Conservation (phyloP, 805 yeast species). For the Brettanomyces nanus region DNA sequence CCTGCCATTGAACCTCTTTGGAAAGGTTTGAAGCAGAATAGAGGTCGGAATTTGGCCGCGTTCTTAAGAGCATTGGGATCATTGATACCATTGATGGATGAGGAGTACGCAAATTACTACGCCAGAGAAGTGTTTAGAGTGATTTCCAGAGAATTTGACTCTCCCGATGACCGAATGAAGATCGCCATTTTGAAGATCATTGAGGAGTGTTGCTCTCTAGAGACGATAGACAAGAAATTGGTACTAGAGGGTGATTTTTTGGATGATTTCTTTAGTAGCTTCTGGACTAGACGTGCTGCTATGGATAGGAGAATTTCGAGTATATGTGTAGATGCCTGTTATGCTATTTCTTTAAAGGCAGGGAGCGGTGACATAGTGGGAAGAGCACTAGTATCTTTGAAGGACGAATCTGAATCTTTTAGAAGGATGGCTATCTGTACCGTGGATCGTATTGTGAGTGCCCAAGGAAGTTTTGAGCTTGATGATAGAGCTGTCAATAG, state of each 20-base stretch:
- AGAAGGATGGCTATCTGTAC: conserved; percentile 75
- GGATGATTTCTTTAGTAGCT: conserved; percentile 55
- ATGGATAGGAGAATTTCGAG: conserved; percentile 49
- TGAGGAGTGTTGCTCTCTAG: conserved; percentile 55
- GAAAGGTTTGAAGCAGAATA: conserved; percentile 66
- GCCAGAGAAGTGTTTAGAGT: conserved; percentile 66
- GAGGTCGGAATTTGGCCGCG: conserved; percentile 72
- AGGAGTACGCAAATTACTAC: conserved; percentile 71
- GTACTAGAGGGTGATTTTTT: conserved; percentile 41
- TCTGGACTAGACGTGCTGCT: conserved; percentile 82
- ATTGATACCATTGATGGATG: conserved; percentile 79
- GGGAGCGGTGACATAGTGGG: conserved; percentile 59
- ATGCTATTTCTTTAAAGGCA: conserved; percentile 54
- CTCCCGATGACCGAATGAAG: conserved; percentile 87
- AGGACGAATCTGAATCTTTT: conserved; percentile 77
- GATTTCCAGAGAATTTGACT: conserved; percentile 59
- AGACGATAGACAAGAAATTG: conserved; percentile 44
- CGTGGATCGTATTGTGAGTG: conserved; percentile 43
- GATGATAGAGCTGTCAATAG: conserved; percentile 51
- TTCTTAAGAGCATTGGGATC: conserved; percentile 72
- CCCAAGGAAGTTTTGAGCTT: conserved; percentile 50
- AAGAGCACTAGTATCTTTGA: conserved; percentile 46
- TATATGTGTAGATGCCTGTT: conserved; percentile 66
- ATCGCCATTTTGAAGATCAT: conserved; percentile 62
- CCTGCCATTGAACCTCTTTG: conserved; percentile 65